Conservation (phyloP, 371 early-diverging fungal genomes). For the Mortierella sp. region DNA sequence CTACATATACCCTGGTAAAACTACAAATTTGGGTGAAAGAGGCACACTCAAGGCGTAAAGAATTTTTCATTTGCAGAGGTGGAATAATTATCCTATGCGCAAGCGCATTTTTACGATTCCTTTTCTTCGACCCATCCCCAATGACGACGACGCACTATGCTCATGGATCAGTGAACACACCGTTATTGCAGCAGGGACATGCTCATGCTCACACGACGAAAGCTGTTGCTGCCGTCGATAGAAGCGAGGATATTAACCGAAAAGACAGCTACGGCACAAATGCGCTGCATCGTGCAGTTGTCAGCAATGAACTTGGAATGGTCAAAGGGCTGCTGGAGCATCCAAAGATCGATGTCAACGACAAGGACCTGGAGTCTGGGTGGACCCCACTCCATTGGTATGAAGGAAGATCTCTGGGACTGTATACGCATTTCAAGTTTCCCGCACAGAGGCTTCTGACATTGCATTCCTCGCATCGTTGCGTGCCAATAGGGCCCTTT, state of each 20-base stretch:
- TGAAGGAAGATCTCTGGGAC: not conserved
- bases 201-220: not conserved
- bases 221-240: not conserved
- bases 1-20: no score
- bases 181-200: not conserved
- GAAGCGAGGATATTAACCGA: slow-evolving; percentile 21
- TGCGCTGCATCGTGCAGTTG: slow-evolving; percentile 26
- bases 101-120: no score
- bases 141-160: slow-evolving; percentile 4
- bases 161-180: not conserved
- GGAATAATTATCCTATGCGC: no score
- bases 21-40: no score
- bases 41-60: no score
- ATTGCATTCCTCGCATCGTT: not conserved
- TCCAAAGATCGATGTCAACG: slow-evolving; percentile 68
- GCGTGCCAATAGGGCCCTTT: slow-evolving; percentile 60
- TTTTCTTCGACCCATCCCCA: not conserved
- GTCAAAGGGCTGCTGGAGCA: slow-evolving; percentile 60
- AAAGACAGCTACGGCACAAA: slow-evolving; percentile 30
- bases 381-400: slow-evolving; percentile 77
- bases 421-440: not conserved
- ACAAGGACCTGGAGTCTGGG: slow-evolving; percentile 74
- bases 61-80: no score
- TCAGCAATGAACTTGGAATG: slow-evolving; percentile 40
- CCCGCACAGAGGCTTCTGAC: no score